phyloP scores from a whole-genome alignment of 768 basidiomycete species.

The Mycena rosella region DNA sequence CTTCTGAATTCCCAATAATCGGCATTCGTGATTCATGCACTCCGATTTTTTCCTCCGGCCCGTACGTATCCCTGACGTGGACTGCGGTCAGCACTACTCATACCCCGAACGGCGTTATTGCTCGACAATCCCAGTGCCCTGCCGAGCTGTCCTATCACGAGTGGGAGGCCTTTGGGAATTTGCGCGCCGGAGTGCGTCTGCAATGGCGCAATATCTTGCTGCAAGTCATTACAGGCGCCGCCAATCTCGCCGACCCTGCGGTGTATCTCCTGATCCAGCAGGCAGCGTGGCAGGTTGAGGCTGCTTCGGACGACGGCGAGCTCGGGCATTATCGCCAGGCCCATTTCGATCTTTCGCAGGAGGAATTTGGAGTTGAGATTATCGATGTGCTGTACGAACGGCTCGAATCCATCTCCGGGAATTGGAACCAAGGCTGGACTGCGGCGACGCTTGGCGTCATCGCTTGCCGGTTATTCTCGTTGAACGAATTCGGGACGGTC shows the following conservation, averaged over 20 bases:
- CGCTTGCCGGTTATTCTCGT: constrained; percentile 51
- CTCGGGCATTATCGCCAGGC: constrained; percentile 48
- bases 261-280: constrained; percentile 60
- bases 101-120: constrained; percentile 58
- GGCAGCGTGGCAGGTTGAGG: constrained; percentile 59
- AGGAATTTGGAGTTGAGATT: constrained; percentile 53
- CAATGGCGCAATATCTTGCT: constrained; percentile 67
- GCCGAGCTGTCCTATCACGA: neutral
- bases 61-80: constrained; percentile 52
- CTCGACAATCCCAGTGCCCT: constrained; percentile 1
- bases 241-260: constrained; percentile 55
- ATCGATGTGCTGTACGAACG: constrained; percentile 44
- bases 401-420: constrained; percentile 6
- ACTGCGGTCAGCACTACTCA: constrained; percentile 52
- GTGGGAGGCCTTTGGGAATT: constrained; percentile 25
- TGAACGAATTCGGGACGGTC: constrained; percentile 31
- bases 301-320: constrained; percentile 24
- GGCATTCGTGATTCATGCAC: constrained; percentile 43
- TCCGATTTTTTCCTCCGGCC: constrained; percentile 44
- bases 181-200: constrained; percentile 58
- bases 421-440: constrained; percentile 30
- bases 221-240: constrained; percentile 54
- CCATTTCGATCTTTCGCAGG: constrained; percentile 54
- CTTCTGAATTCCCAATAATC: neutral
- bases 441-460: constrained; percentile 37